These are phyloP conservation scores for Halocafeteria seosinensis DNA, from an alignment of 108 stramenopile species.

Conservation along the genomic window DNA sequence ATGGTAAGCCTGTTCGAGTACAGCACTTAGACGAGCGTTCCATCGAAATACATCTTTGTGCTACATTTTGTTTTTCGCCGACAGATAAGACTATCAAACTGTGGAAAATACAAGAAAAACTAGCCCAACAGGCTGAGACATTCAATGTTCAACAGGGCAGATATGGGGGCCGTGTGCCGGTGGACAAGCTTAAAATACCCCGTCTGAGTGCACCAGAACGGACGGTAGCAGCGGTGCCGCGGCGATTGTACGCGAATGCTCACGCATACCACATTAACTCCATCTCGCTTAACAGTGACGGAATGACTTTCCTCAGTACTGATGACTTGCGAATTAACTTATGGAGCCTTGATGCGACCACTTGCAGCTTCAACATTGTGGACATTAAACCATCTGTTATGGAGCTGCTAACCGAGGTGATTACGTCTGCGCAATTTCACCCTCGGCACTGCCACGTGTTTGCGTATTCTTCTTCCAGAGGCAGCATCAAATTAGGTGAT, in stretches of 20 bases:
- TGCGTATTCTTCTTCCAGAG: conserved; percentile 32
- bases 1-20: conserved; percentile 13
- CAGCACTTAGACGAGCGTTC: background rate
- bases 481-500: conserved; percentile 31
- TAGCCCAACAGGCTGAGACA: background rate
- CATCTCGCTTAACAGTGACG: conserved; percentile 30
- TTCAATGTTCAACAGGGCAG: background rate
- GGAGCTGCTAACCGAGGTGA: conserved; percentile 54
- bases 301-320: conserved; percentile 41
- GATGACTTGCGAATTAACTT: conserved; percentile 52
- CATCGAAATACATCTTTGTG: background rate
- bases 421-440: conserved; percentile 45
- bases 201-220: conserved; percentile 3
- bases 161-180: background rate
- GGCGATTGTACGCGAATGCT: conserved; percentile 38
- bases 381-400: conserved; percentile 50
- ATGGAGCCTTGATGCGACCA: conserved; percentile 30
- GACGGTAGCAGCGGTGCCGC: conserved; percentile 16
- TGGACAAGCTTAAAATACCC: conserved; percentile 8
- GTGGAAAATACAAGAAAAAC: conserved; percentile 33
- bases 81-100: conserved; percentile 46
- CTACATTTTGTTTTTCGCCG: background rate
- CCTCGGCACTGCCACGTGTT: conserved; percentile 37
- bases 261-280: conserved; percentile 55
- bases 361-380: conserved; percentile 32